Conservation (phyloP, 208 protist species). For the Herpetomonas muscarum region DNA sequence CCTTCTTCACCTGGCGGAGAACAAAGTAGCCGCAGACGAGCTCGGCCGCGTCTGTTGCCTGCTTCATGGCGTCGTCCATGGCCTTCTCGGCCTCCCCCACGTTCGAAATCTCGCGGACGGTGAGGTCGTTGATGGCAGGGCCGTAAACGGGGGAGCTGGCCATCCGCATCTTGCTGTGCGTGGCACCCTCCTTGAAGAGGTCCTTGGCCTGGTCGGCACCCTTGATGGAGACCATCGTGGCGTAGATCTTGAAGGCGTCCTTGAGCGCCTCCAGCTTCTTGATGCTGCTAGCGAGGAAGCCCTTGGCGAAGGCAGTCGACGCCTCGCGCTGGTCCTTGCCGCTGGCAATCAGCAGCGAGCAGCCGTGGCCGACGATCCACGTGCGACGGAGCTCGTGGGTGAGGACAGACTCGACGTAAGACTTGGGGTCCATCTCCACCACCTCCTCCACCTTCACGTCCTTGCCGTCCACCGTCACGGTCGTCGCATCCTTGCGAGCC, state of each 20-base stretch:
- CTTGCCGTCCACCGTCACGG: slow-evolving; percentile 24
- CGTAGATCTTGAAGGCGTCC: slow-evolving; percentile 50
- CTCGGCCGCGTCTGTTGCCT: slow-evolving; percentile 32
- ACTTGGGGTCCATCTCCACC: slow-evolving; percentile 26
- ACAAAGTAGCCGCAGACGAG: slow-evolving; percentile 65
- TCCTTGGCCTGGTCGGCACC: slow-evolving; percentile 44
- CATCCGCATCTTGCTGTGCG: slow-evolving; percentile 40
- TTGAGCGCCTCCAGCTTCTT: slow-evolving; percentile 33
- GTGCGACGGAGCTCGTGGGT: slow-evolving; percentile 44
- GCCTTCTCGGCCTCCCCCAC: slow-evolving; percentile 22
- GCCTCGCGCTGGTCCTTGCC: slow-evolving; percentile 23
- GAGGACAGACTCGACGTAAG: slow-evolving; percentile 28
- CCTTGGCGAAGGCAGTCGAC: slow-evolving; percentile 29
- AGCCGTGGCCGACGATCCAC: slow-evolving; percentile 62
- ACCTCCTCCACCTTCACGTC: slow-evolving; percentile 57
- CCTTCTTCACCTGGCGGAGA: slow-evolving; percentile 52
- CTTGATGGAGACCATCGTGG: slow-evolving; percentile 52
- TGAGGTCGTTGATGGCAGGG: slow-evolving; percentile 45
- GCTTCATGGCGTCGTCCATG: slow-evolving; percentile 36
- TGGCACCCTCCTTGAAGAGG: slow-evolving; percentile 47
- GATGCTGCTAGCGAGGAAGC: slow-evolving; percentile 45
- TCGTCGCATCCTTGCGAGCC: slow-evolving; percentile 33
- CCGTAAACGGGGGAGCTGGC: slow-evolving; percentile 69
- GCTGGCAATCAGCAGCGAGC: slow-evolving; percentile 42
- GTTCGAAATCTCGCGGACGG: slow-evolving; percentile 29